phyloP scores from a whole-genome alignment of 2,329 filamentous ascomycete species.

The Zymoseptoria brevis region DNA sequence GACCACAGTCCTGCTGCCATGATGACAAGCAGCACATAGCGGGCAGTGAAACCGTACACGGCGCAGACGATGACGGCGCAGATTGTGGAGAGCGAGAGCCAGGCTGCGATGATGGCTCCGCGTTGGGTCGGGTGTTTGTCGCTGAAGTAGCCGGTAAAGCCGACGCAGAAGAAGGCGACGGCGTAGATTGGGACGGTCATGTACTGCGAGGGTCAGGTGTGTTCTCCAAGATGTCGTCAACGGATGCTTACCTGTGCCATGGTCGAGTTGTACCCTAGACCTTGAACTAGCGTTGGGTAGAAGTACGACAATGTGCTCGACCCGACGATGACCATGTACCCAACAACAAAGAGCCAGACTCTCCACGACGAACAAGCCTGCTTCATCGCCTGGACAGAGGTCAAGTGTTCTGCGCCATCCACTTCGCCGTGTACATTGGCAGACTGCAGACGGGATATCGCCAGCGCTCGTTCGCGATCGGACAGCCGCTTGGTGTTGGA shows the following conservation, averaged over 20 bases:
- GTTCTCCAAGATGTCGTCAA: background rate
- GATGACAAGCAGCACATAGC: conserved; percentile 49
- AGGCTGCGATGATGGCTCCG: conserved; percentile 42
- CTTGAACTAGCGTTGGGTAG: conserved; percentile 46
- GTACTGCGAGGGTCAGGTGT: background rate
- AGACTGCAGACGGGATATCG: conserved; percentile 38
- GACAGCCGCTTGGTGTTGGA: conserved; percentile 38
- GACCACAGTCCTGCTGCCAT: conserved; percentile 50
- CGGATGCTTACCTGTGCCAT: background rate
- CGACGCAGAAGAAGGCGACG: conserved; percentile 45
- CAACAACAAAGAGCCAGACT: conserved; percentile 42
- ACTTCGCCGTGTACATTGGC: conserved; percentile 34
- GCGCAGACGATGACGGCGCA: conserved; percentile 34
- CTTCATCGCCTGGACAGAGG: conserved; percentile 33
- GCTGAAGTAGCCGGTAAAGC: conserved; percentile 40
- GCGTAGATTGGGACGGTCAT: conserved; percentile 41
- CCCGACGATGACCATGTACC: conserved; percentile 46
- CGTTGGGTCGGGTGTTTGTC: conserved; percentile 42
- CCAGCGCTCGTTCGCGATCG: conserved; percentile 36
- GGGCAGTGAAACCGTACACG: conserved; percentile 45
- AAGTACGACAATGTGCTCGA: conserved; percentile 48
- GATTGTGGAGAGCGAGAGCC: conserved; percentile 38
- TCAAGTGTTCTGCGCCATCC: conserved; percentile 27
- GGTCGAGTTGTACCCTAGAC: conserved; percentile 40
- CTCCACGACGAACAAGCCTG: conserved; percentile 39